Percentiles rank a stretch among this genome's conserved stretches.
Evolutionary conservation across 257 asterid genomes (phyloP).

Genomic region (Cordia subcordata): DNA sequence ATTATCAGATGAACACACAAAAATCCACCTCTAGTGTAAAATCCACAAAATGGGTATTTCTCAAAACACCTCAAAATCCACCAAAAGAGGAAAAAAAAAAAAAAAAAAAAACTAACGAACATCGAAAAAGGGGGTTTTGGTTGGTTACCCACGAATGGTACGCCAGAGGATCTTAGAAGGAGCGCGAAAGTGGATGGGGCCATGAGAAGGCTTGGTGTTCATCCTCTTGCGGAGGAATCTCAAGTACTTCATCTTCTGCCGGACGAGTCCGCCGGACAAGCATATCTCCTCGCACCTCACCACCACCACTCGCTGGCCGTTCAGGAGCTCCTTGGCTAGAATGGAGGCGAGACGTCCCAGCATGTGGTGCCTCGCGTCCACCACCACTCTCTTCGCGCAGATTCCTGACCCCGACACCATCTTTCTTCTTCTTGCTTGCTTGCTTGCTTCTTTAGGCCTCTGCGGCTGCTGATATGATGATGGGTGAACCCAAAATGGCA

Average conservation of each 20-base stretch:
- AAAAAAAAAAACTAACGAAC: neutral
- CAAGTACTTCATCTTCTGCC: constrained; percentile 47
- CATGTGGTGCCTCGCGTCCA: constrained; percentile 53
- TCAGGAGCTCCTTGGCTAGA: constrained; percentile 37
- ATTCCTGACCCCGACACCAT: constrained; percentile 54
- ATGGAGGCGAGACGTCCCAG: constrained; percentile 42
- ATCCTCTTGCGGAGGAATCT: constrained; percentile 41
- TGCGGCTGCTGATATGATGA: too few species aligned
- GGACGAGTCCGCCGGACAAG: constrained; percentile 44
- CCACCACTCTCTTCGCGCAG: constrained; percentile 36
- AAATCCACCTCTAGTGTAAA: too few species aligned
- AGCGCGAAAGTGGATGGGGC: constrained; percentile 50
- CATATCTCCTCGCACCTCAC: constrained; percentile 52
- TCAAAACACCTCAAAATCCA: too few species aligned
- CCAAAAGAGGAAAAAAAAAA: too few species aligned
- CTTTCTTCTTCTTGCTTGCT: too few species aligned
- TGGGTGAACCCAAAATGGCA: too few species aligned
- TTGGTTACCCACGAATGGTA: constrained; percentile 44
- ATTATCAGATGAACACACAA: too few species aligned
- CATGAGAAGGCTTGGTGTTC: constrained; percentile 54
- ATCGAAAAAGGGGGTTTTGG: neutral
- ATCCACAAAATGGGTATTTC: too few species aligned
- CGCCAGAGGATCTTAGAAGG: constrained; percentile 52
- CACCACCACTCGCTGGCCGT: constrained; percentile 41
- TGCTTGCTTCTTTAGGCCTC: too few species aligned